Evolutionary conservation across 2,329 filamentous ascomycete species (phyloP), one percentile per base, ranked within the genome.

Genomic region (Cyclaneusma minus): DNA sequence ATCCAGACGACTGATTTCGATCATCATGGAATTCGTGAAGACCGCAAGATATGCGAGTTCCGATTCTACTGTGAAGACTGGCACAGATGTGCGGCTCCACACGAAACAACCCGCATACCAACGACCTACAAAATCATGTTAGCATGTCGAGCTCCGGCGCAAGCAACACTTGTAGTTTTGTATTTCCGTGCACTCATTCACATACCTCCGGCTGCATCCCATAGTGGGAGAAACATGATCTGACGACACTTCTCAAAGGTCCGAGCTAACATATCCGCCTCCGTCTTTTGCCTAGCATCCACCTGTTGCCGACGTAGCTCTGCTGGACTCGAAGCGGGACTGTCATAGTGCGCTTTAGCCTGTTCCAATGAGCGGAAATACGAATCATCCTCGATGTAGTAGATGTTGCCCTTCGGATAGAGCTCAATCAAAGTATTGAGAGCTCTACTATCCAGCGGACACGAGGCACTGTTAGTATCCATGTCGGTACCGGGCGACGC

Each of bases 361-460:
- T 45, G 41, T 17, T 44, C 43, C 7, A 45, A 17, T 5, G 41
- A 44, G 5, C 41, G 41, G 22, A 44, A 44, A 28, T 38, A 44
- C 2, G 41, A 40, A 13, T 42, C 37, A 7, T 44, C 34, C 21
- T 44, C 43, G 16, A 45, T 35, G 22, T 42, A 44, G 40, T 41
- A 45, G 6, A 45, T 24, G 30, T 45, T 43, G 5, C 43, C 43
- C 19, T 44, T 40, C 1, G 43, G 43, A 26, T 45, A 45, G 1
- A 34, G 33, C 12, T 38, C 36, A 6, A 42, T 39, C 2, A 45
- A 28, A 4, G 34, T 25, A 21, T 41, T 36, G 5, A 45, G 29
- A 8, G 35, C 37, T 22, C 44, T 37, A 3, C 28, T 28, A 36
- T 44, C 38, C 4, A 45, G 15, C 13, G 30, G 27, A 22, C 28